Conservation (phyloP, 1,284 basidiomycete genomes). For the Thecaphora thlaspeos region DNA sequence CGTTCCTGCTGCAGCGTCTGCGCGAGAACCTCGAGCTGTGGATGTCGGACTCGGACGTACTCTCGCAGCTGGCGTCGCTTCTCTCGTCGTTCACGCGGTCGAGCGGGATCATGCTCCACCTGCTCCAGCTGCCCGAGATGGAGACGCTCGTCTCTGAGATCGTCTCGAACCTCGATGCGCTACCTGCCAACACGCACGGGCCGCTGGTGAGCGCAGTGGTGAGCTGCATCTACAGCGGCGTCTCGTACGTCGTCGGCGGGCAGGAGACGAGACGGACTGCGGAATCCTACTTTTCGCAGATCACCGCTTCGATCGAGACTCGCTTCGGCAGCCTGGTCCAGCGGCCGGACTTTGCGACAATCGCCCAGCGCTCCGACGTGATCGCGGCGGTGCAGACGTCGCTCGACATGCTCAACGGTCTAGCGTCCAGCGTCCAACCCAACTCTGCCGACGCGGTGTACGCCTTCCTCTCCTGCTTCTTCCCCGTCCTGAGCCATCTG, state of each 20-base stretch:
- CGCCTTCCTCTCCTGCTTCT: constrained; percentile 36
- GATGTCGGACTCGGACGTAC: constrained; percentile 47
- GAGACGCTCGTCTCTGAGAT: constrained; percentile 35
- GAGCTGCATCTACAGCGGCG: constrained; percentile 45
- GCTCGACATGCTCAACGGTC: constrained; percentile 46
- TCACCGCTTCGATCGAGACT: constrained; percentile 38
- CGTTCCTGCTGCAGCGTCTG: constrained; percentile 39
- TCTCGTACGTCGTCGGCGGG: constrained; percentile 4
- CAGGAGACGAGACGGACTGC: constrained; percentile 19
- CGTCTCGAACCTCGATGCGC: constrained; percentile 29
- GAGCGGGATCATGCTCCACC: constrained; percentile 36
- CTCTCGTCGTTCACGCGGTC: constrained; percentile 42
- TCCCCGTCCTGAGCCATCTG: constrained; percentile 30
- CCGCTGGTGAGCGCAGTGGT: constrained; percentile 41
- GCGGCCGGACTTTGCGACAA: constrained; percentile 22
- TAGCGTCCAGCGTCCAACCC: constrained; percentile 34
- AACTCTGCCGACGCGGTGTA: constrained; percentile 38
- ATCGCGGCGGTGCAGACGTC: constrained; percentile 36
- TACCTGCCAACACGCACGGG: constrained; percentile 47
- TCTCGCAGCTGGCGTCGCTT: constrained; percentile 41
- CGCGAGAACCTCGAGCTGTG: constrained; percentile 44
- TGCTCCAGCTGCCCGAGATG: constrained; percentile 41
- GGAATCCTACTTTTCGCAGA: constrained; percentile 36
- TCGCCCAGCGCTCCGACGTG: constrained; percentile 34
- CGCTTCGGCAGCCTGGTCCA: constrained; percentile 35